Evolutionary conservation across 768 basidiomycete species (phyloP), one percentile per base, ranked within the genome.

Genomic region (Boletus patriciae): DNA sequence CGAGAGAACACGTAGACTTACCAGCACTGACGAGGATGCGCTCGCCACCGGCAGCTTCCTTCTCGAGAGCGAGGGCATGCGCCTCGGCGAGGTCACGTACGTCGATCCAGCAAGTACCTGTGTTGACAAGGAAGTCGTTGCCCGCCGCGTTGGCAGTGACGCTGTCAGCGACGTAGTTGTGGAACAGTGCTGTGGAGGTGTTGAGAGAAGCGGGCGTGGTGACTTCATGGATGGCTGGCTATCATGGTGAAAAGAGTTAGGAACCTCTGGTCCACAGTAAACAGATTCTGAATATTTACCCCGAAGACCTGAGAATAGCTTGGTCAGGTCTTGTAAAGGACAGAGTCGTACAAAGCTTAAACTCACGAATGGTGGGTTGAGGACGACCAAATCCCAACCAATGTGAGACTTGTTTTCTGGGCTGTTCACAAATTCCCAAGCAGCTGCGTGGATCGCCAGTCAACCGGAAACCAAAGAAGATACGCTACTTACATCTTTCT

Each of bases 71-170:
- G 6, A 73, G 66, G 1, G 76, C 75, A 62, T 88, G 86, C 0
- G 80, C 83, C 16, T 72, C 67, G 0, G 80, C 84, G 34, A 83
- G 64, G 64, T 86, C 84, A 7, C 83, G 77, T 7, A 84, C 83
- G 49, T 85, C 81, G 29, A 81, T 64, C 75, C 78, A 83, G 23
- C 62, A 55, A 15, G 65, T 64, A 6, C 70, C 69, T 18, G 62
- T 53, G 18, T 63, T 52, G 23, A 62, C 63, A 34, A 70, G 57
- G 33, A 62, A 54, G 33, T 69, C 66, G 36, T 71, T 67, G 12
- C 70, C 61, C 29, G 57, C 60, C 25, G 63, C 61, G 18, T 63
- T 57, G 2, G 61, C 50, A 38, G 58, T 68, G 44, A 60, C 48
- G 11, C 58, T 31, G n/a, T 65, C 60, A 0, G 72, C 62, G 16